Conservation (phyloP, 192 early-diverging fungal genomes). For the Tieghemiomyces parasiticus region DNA sequence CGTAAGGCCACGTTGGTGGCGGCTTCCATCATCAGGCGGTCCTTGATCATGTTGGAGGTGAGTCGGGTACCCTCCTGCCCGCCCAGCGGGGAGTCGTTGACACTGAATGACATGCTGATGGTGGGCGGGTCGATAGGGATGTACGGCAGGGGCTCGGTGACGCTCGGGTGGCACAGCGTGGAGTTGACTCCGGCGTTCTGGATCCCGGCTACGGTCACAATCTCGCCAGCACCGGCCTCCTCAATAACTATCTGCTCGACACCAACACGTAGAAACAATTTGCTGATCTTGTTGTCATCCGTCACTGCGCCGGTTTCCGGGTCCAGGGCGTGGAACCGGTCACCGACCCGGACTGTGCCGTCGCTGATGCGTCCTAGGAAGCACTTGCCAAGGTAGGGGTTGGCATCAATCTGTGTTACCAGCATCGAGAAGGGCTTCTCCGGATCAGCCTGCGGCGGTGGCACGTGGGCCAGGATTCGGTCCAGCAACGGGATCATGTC, state of each 20-base stretch:
- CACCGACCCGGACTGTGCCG: slow-evolving; percentile 53
- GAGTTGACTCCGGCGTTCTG: slow-evolving; percentile 63
- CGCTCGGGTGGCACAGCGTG: slow-evolving; percentile 49
- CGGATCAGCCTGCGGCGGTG: slow-evolving; percentile 46
- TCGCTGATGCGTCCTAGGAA: slow-evolving; percentile 60
- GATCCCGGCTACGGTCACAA: slow-evolving; percentile 63
- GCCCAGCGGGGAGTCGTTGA: slow-evolving; percentile 76
- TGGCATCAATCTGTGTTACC: slow-evolving; percentile 74
- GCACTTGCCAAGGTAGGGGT: slow-evolving; percentile 71
- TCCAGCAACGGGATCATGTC: slow-evolving; percentile 56
- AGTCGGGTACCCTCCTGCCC: slow-evolving; percentile 61
- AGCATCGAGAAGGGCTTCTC: slow-evolving; percentile 59
- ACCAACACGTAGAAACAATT: slow-evolving; percentile 60
- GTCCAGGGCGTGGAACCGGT: slow-evolving; percentile 56
- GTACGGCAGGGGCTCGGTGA: slow-evolving; percentile 47
- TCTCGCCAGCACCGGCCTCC: slow-evolving; percentile 68
- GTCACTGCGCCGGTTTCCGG: slow-evolving; percentile 43
- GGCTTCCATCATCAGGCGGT: slow-evolving; percentile 55
- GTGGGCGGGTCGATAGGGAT: slow-evolving; percentile 74
- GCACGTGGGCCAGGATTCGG: slow-evolving; percentile 51
- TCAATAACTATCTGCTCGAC: slow-evolving; percentile 54
- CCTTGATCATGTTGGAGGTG: slow-evolving; percentile 65
- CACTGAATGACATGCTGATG: slow-evolving; percentile 70
- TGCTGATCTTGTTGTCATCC: slow-evolving; percentile 53
- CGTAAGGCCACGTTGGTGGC: slow-evolving; percentile 73